These are phyloP conservation scores for Tetracentron sinense DNA, from an alignment of 164 flowering plant genomes.

Conservation along the genomic window DNA sequence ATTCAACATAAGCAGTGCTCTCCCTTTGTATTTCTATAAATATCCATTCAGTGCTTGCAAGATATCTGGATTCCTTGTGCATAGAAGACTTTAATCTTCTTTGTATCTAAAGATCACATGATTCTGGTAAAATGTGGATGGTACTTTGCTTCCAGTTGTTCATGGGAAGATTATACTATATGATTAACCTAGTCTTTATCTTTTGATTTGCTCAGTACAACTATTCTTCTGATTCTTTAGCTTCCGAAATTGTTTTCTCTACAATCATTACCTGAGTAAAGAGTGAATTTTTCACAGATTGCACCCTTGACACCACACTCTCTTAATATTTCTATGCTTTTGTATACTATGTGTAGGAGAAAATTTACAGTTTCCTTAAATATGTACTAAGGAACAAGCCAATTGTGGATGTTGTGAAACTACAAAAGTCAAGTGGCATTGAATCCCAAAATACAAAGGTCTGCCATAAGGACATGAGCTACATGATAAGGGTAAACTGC, in stretches of 20 bases:
- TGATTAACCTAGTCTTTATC: not conserved
- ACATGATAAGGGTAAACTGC: constrained; percentile 67
- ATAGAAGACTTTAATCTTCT: no score
- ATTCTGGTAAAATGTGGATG: not conserved
- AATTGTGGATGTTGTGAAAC: constrained; percentile 92
- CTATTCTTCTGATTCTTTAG: not conserved
- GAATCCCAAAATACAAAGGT: constrained; percentile 71
- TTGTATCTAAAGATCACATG: no score
- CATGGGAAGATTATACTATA: not conserved
- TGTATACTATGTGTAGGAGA: constrained; percentile 52
- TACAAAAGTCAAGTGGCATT: constrained; percentile 94
- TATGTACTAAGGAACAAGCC: constrained; percentile 70
- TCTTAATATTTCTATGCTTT: not conserved
- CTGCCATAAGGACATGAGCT: constrained; percentile 68
- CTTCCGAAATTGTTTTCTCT: not conserved
- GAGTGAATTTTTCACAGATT: not conserved
- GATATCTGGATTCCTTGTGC: no score
- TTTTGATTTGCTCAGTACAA: not conserved
- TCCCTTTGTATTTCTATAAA: no score
- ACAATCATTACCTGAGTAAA: not conserved
- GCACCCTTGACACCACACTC: not conserved
- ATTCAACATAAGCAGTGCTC: no score
- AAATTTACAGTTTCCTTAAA: constrained; percentile 88
- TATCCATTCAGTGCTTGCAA: no score
- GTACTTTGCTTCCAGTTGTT: not conserved